Percentiles rank a stretch among this genome's conserved stretches.
Evolutionary conservation across 345 rosid species (phyloP).

Genomic region (Salix brachista): DNA sequence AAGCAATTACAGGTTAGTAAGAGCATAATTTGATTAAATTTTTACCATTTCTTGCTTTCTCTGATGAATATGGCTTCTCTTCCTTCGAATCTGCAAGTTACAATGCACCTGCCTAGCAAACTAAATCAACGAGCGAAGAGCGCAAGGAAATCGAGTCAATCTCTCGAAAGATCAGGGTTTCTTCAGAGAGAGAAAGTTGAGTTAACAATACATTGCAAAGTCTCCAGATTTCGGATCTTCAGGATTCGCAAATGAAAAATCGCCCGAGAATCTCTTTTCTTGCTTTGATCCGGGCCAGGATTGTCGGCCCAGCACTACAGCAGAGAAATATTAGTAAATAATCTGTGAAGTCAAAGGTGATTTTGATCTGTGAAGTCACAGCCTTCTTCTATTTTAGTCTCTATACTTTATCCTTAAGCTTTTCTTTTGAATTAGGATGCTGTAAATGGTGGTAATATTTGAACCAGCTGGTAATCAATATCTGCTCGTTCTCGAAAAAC

Average conservation of each 20-base stretch:
- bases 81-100: conserved; percentile 11
- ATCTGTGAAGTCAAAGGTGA: no score
- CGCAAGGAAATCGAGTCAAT: background rate
- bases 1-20: background rate
- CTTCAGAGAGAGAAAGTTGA: background rate
- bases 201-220: background rate
- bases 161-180: background rate
- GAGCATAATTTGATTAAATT: background rate
- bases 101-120: background rate
- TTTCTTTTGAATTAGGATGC: no score
- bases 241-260: background rate
- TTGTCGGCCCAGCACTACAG: no score
- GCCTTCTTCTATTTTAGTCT: no score
- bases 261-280: background rate
- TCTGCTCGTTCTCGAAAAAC: no score
- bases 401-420: no score
- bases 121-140: background rate
- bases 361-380: no score
- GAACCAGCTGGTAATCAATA: no score
- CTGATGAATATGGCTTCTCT: background rate
- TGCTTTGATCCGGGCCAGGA: background rate
- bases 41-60: conserved; percentile 21
- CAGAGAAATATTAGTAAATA: background rate
- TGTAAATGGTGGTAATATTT: no score
- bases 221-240: background rate